Percentiles rank a stretch among this genome's conserved stretches.
Evolutionary conservation across 345 rosid species (phyloP).

Genomic region (Luvunga scandens): DNA sequence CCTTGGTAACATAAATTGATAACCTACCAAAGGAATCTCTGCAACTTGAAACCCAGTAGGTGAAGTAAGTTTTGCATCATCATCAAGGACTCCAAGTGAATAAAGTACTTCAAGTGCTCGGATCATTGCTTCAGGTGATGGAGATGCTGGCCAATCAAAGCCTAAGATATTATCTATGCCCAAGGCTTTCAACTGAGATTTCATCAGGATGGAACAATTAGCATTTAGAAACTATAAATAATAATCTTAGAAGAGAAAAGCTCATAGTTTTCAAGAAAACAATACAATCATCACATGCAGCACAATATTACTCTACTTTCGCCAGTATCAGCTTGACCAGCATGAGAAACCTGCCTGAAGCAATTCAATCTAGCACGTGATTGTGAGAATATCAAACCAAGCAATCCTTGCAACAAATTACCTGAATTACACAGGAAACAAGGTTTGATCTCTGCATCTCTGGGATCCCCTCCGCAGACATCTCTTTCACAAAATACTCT

Average conservation of each 20-base stretch:
- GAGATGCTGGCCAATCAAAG: constrained; percentile 96
- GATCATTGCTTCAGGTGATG: constrained; percentile 86
- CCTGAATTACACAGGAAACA: constrained; percentile 90
- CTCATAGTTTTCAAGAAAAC: not conserved
- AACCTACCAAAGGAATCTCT: constrained; percentile 84
- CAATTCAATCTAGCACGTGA: not conserved
- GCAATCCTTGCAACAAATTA: constrained; percentile 24
- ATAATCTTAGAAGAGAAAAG: not conserved
- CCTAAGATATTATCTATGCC: constrained; percentile 94
- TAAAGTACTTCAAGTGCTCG: constrained; percentile 92
- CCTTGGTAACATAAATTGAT: not conserved
- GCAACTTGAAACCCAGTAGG: constrained; percentile 98
- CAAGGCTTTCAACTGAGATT: constrained; percentile 76
- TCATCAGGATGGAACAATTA: constrained; percentile 11
- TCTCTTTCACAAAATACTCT: constrained; percentile 74
- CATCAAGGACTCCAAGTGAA: constrained; percentile 86
- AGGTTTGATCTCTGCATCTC: constrained; percentile 97
- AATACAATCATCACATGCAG: not conserved
- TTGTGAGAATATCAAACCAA: not conserved
- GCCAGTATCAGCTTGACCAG: not conserved
- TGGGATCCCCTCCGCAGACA: constrained; percentile 84
- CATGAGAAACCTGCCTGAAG: not conserved
- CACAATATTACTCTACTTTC: not conserved
- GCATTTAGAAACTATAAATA: not conserved
- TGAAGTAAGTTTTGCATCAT: constrained; percentile 96